A percentile compares a stretch with the other conserved stretches of the same genome.
Conservation (phyloP, 2,329 filamentous ascomycete genomes). For the Fusarium sterilihyphosum region DNA sequence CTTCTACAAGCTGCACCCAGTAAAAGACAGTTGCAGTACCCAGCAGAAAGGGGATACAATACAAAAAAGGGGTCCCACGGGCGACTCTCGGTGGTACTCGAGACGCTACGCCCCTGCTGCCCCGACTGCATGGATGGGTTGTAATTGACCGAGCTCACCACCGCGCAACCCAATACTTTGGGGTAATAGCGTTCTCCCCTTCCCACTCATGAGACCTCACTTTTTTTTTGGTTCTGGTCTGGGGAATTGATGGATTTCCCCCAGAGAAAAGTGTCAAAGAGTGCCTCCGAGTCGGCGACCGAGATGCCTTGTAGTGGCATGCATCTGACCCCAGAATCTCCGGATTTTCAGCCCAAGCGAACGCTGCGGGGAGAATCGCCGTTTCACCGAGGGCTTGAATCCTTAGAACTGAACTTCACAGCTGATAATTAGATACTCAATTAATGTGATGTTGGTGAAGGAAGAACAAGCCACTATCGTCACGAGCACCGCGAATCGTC, state of each 20-base stretch:
- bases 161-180: conserved; percentile 26
- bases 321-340: conserved; percentile 31
- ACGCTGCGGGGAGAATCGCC: conserved; percentile 24
- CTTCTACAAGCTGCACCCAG: neutral
- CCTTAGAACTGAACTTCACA: neutral
- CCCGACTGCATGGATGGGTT: conserved; percentile 38
- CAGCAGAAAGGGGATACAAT: neutral
- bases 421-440: neutral
- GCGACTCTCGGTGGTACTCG: conserved; percentile 49
- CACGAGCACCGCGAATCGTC: conserved; percentile 35
- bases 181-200: conserved; percentile 6
- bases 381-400: conserved; percentile 10
- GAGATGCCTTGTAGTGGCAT: conserved; percentile 24
- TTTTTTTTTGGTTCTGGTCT: neutral
- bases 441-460: neutral
- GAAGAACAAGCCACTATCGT: conserved; percentile 23
- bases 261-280: conserved; percentile 28
- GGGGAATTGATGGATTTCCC: conserved; percentile 7
- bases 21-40: neutral
- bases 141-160: conserved; percentile 44
- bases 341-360: conserved; percentile 21
- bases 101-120: conserved; percentile 41
- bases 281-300: conserved; percentile 39
- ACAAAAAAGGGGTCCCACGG: conserved; percentile 32
- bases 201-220: neutral